A percentile compares a stretch with the other conserved stretches of the same genome.
phyloP scores from a whole-genome alignment of 495 filamentous ascomycete genomes.

The Endocarpon pusillum region DNA sequence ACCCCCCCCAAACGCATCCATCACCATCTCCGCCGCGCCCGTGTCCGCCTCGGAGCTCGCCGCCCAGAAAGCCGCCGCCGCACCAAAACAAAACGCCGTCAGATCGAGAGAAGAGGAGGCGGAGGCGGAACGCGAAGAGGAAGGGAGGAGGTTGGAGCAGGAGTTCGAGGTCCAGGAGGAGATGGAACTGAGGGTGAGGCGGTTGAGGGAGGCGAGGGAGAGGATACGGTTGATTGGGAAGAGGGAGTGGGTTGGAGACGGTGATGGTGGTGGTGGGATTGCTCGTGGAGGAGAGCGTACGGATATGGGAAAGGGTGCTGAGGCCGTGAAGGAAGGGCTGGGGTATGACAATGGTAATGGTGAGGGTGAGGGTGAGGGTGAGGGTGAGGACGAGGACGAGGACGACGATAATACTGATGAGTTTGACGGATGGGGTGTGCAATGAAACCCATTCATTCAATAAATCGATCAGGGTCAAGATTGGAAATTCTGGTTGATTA shows the following conservation, averaged over 20 bases:
- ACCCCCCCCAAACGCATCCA: constrained; percentile 25
- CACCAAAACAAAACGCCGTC: constrained; percentile 32
- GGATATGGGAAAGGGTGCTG: constrained; percentile 22
- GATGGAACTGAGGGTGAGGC: constrained; percentile 62
- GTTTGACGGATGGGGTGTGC: constrained; percentile 47
- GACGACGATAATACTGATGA: constrained; percentile 40
- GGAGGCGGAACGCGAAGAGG: constrained; percentile 79
- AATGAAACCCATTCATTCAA: neutral
- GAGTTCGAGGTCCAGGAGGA: constrained; percentile 94
- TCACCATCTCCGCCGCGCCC: constrained; percentile 50
- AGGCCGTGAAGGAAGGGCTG: constrained; percentile 11
- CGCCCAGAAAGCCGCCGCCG: constrained; percentile 33
- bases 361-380: constrained; percentile 24
- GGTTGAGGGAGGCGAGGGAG: constrained; percentile 55
- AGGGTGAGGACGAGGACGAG: constrained; percentile 40
- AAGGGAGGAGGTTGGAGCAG: constrained; percentile 58
- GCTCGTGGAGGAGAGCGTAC: constrained; percentile 14
- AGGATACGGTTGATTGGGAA: constrained; percentile 43
- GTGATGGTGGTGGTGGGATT: too few species aligned
- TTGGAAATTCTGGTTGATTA: too few species aligned
- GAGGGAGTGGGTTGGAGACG: too few species aligned
- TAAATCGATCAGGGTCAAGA: too few species aligned
- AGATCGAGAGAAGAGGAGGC: constrained; percentile 37
- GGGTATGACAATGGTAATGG: constrained; percentile 13
- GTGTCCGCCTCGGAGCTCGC: constrained; percentile 58